A percentile compares a stretch with the other conserved stretches of the same genome.
These are phyloP conservation scores for Striga hermonthica DNA, from an alignment of 305 asterid genomes.

Conservation along the genomic window DNA sequence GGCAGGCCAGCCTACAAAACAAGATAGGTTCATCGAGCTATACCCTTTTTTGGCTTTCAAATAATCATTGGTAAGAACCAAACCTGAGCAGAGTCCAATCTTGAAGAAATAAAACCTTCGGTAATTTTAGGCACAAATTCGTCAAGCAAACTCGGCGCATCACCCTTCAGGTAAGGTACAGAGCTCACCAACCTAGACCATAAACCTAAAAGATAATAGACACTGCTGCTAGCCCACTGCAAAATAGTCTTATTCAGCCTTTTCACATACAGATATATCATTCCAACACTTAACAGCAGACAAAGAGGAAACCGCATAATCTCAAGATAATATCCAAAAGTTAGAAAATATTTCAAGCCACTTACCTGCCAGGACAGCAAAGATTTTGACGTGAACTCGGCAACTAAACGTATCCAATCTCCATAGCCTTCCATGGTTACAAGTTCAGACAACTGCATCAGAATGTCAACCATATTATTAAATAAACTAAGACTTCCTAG, in stretches of 20 bases:
- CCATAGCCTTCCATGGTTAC: conserved; percentile 93
- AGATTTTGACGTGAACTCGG: conserved; percentile 90
- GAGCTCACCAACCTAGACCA: conserved; percentile 99
- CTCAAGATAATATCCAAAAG: conserved; percentile 27
- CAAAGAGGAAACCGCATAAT: conserved; percentile 21
- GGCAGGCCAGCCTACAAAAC: conserved; percentile 59
- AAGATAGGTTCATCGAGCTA: conserved; percentile 16
- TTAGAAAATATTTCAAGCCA: conserved; percentile 24
- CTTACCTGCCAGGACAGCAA: conserved; percentile 95
- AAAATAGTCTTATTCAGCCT: conserved; percentile 31
- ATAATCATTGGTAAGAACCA: conserved; percentile 19
- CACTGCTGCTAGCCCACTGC: conserved; percentile 99
- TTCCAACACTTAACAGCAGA: conserved; percentile 27
- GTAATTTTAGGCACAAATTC: conserved; percentile 94
- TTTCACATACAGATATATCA: conserved; percentile 16
- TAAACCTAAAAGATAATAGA: conserved; percentile 92
- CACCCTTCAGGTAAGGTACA: conserved; percentile 94
- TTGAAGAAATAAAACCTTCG: conserved; percentile 90
- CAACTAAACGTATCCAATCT: conserved; percentile 98
- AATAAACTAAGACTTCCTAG: conserved; percentile 16
- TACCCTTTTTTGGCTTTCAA: conserved; percentile 17
- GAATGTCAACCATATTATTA: conserved; percentile 31
- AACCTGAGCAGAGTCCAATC: conserved; percentile 98
- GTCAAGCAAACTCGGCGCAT: conserved; percentile 93
- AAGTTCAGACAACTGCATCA: conserved; percentile 84